Evolutionary conservation across 768 basidiomycete species (phyloP).

Genomic region (Boletus patriciae): DNA sequence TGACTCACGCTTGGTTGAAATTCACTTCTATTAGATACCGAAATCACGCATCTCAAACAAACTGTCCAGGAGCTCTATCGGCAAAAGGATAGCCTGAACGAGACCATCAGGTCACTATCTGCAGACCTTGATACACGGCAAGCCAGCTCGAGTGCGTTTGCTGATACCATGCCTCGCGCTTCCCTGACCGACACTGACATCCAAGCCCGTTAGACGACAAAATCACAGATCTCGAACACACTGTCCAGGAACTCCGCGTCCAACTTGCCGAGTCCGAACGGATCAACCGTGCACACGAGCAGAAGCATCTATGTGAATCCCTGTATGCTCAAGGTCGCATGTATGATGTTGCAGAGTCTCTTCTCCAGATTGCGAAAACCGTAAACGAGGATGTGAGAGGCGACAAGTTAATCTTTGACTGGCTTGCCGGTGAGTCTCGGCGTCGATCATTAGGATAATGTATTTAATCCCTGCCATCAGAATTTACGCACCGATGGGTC

Average conservation of each 20-base stretch:
- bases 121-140: too few relatives aligned
- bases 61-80: too few relatives aligned
- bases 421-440: conserved; percentile 5
- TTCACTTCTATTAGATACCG: too few relatives aligned
- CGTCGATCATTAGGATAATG: rapidly evolving
- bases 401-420: neutral
- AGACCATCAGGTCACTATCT: too few relatives aligned
- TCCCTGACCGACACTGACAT: too few relatives aligned
- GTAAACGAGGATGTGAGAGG: neutral
- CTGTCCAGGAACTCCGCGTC: neutral
- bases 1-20: too few relatives aligned
- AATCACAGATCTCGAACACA: too few relatives aligned
- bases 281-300: neutral
- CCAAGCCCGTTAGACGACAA: too few relatives aligned
- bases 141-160: too few relatives aligned
- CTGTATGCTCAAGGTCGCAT: neutral
- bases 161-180: too few relatives aligned
- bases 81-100: too few relatives aligned
- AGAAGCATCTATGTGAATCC: neutral
- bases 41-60: too few relatives aligned
- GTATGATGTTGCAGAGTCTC: neutral
- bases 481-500: neutral
- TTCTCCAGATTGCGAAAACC: neutral
- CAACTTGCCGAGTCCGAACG: neutral
- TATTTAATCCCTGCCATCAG: neutral